Conservation (phyloP, 257 asterid genomes). For the Perilla frutescens region DNA sequence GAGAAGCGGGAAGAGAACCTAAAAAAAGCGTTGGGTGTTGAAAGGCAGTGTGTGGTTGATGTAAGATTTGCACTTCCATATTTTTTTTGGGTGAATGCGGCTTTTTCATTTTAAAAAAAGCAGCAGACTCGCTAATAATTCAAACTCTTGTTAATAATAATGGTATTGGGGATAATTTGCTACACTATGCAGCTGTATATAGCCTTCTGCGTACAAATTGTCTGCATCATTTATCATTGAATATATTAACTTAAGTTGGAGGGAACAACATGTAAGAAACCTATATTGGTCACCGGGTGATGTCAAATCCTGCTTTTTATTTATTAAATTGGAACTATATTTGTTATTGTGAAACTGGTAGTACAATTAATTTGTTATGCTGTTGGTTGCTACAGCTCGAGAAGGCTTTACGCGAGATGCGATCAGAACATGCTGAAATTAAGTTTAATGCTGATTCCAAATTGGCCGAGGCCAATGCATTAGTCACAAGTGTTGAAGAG, state of each 20-base stretch:
- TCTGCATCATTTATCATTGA: background rate
- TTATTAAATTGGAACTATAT: constrained; percentile 4
- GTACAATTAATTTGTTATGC: constrained; percentile 31
- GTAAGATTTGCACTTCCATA: constrained; percentile 52
- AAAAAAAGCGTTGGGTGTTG: constrained; percentile 91
- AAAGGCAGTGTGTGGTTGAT: constrained; percentile 85
- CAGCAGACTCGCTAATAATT: background rate
- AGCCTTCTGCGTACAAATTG: background rate
- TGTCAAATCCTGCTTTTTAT: background rate
- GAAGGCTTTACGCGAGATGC: constrained; percentile 85
- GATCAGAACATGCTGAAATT: constrained; percentile 82
- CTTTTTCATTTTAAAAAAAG: constrained; percentile 10
- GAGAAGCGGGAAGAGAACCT: constrained; percentile 92
- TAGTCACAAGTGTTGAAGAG: constrained; percentile 74
- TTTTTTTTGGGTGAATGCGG: background rate
- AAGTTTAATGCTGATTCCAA: constrained; percentile 89
- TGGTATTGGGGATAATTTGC: background rate
- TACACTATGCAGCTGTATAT: background rate
- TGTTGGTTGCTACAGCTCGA: constrained; percentile 76
- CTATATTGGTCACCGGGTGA: background rate
- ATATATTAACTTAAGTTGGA: background rate
- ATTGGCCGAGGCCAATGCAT: constrained; percentile 82
- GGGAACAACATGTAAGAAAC: background rate
- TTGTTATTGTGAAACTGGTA: constrained; percentile 7
- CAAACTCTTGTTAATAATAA: background rate